These are phyloP conservation scores for Galium porrigens DNA, from an alignment of 305 asterid genomes.

Conservation along the genomic window DNA sequence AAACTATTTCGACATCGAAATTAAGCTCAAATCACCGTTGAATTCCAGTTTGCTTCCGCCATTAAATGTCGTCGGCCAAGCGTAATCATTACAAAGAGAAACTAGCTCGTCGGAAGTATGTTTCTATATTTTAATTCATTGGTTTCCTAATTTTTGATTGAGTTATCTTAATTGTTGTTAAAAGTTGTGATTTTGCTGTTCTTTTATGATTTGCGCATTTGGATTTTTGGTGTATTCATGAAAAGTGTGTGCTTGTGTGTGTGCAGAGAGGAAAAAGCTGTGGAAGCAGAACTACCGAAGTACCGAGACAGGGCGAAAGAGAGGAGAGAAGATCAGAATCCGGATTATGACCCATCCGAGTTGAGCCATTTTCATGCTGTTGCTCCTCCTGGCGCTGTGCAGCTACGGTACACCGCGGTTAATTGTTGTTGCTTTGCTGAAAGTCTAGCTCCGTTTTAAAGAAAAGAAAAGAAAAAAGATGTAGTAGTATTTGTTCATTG, in stretches of 20 bases:
- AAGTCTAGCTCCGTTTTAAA: background rate
- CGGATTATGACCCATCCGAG: conserved; percentile 75
- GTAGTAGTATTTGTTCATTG: conserved; percentile 1
- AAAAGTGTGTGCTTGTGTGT: background rate
- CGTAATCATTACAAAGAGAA: conserved; percentile 47
- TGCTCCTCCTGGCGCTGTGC: conserved; percentile 82
- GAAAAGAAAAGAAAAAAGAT: background rate
- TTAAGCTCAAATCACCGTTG: conserved; percentile 1
- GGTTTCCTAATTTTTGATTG: background rate
- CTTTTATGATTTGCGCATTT: background rate
- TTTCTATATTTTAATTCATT: background rate
- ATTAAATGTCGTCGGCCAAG: conserved; percentile 45
- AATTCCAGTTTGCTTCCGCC: background rate
- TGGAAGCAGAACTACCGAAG: conserved; percentile 67
- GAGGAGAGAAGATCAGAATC: conserved; percentile 88
- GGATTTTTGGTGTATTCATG: background rate
- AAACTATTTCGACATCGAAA: background rate
- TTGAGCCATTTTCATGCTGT: conserved; percentile 81
- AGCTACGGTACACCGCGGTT: conserved; percentile 33
- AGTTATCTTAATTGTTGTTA: background rate
- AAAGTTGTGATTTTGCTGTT: background rate
- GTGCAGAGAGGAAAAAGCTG: conserved; percentile 73
- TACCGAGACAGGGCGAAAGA: conserved; percentile 94
- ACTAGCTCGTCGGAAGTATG: conserved; percentile 49
- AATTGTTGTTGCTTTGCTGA: background rate